Conservation (phyloP, 331 rosid genomes). For the Phaseolus coccineus region DNA sequence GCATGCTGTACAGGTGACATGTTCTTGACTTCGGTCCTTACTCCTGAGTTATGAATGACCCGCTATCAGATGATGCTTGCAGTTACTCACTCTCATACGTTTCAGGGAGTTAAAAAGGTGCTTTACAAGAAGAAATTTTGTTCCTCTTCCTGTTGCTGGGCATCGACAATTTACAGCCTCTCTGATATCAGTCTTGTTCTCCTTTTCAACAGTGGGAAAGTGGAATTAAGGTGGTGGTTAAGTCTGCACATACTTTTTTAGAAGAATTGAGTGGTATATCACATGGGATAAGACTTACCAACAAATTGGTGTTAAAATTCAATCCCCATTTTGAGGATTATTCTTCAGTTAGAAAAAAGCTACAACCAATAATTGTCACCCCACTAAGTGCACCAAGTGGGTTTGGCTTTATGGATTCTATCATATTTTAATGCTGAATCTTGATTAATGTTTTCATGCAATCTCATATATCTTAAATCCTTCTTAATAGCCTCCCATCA, state of each 20-base stretch:
- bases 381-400: background rate
- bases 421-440: background rate
- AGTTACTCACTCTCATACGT: slow-evolving; percentile 20
- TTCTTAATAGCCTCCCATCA: slow-evolving; percentile 14
- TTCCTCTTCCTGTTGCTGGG: slow-evolving; percentile 85
- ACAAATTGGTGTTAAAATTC: slow-evolving; percentile 1
- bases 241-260: background rate
- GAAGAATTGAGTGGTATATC: background rate
- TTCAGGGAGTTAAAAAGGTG: slow-evolving; percentile 90
- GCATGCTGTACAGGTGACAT: slow-evolving; percentile 72
- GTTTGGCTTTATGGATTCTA: background rate
- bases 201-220: slow-evolving; percentile 69
- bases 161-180: slow-evolving; percentile 66
- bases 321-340: background rate
- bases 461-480: background rate
- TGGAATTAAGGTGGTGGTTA: slow-evolving; percentile 74
- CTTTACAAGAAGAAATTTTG: slow-evolving; percentile 80
- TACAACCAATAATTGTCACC: background rate
- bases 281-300: slow-evolving; percentile 12
- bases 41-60: slow-evolving; percentile 10
- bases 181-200: slow-evolving; percentile 64
- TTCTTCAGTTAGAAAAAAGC: slow-evolving; percentile 8
- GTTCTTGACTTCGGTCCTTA: slow-evolving; percentile 24
- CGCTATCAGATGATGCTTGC: slow-evolving; percentile 30
- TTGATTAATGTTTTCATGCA: slow-evolving; percentile 6